phyloP scores from a whole-genome alignment of 176 grass and related monocot genomes.

The Raddia distichophylla region DNA sequence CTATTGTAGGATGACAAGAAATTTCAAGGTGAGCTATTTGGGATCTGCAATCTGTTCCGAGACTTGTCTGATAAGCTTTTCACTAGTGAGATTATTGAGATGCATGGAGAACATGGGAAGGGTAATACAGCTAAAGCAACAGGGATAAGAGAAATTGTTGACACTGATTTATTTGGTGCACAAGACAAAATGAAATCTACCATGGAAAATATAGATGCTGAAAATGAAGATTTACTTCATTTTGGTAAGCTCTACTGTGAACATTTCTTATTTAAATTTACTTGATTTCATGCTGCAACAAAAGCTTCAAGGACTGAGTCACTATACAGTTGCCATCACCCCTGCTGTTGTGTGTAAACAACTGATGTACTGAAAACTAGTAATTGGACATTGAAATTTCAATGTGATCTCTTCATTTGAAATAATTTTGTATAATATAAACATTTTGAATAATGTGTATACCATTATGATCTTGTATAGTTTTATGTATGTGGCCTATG shows the following conservation, averaged over 20 bases:
- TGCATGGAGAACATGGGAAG: conserved; percentile 81
- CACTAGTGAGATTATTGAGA: conserved; percentile 97
- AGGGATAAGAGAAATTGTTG: conserved; percentile 55
- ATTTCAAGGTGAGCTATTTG: conserved; percentile 97
- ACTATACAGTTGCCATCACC: background rate
- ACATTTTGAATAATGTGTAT: conserved; percentile 5
- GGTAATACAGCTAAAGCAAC: conserved; percentile 40
- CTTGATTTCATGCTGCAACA: conserved; percentile 31
- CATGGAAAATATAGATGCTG: conserved; percentile 21
- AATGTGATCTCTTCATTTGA: conserved; percentile 7
- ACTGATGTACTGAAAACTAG: conserved; percentile 28
- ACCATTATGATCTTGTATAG: conserved; percentile 5
- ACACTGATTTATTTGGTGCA: conserved; percentile 46
- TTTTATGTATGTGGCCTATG: conserved; percentile 1
- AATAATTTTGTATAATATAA: conserved; percentile 19
- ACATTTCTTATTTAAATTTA: conserved; percentile 14
- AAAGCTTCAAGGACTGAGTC: conserved; percentile 37
- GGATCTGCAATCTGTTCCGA: conserved; percentile 93
- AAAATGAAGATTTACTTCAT: conserved; percentile 52
- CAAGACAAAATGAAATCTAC: conserved; percentile 32
- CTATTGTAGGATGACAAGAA: conserved; percentile 83
- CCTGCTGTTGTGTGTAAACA: background rate
- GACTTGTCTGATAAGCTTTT: conserved; percentile 97
- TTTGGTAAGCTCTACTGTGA: conserved; percentile 47
- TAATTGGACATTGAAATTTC: conserved; percentile 25